phyloP scores from a whole-genome alignment of 768 basidiomycete species.

The Tylopilus felleus region DNA sequence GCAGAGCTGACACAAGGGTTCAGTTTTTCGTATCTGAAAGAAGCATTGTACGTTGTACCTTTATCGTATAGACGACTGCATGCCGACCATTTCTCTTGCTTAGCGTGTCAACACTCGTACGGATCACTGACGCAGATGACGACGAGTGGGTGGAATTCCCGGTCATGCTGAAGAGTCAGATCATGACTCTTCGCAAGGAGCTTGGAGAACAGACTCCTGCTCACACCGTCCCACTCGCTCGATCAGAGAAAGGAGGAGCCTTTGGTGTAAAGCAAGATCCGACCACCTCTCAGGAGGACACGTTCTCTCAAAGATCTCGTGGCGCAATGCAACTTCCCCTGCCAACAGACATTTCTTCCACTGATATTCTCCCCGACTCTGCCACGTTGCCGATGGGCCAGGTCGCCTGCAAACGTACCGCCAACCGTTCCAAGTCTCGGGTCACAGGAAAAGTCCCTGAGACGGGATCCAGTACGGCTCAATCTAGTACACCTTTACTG shows the following conservation, averaged over 20 bases:
- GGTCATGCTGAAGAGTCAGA: constrained; percentile 50
- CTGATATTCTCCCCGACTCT: background rate
- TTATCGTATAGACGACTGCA: background rate
- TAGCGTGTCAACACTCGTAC: constrained; percentile 74
- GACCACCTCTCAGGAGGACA: constrained; percentile 1
- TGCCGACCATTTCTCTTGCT: background rate
- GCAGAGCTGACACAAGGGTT: constrained; percentile 62
- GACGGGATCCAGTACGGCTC: background rate
- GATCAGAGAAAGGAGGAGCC: background rate
- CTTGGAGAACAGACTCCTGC: constrained; percentile 44
- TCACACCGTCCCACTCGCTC: background rate
- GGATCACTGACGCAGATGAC: constrained; percentile 51
- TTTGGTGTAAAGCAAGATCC: background rate
- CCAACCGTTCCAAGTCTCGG: background rate
- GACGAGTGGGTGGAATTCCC: constrained; percentile 50
- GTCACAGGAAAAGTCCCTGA: background rate
- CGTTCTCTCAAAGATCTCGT: background rate
- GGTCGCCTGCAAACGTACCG: background rate
- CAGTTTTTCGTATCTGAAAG: constrained; percentile 87
- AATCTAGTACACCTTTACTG: background rate
- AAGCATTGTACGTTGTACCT: constrained; percentile 66
- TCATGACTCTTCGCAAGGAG: constrained; percentile 61
- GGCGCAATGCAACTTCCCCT: background rate
- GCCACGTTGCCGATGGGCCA: background rate
- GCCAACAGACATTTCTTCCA: background rate